phyloP scores from a whole-genome alignment of 495 filamentous ascomycete species.

The Neurospora sp. region DNA sequence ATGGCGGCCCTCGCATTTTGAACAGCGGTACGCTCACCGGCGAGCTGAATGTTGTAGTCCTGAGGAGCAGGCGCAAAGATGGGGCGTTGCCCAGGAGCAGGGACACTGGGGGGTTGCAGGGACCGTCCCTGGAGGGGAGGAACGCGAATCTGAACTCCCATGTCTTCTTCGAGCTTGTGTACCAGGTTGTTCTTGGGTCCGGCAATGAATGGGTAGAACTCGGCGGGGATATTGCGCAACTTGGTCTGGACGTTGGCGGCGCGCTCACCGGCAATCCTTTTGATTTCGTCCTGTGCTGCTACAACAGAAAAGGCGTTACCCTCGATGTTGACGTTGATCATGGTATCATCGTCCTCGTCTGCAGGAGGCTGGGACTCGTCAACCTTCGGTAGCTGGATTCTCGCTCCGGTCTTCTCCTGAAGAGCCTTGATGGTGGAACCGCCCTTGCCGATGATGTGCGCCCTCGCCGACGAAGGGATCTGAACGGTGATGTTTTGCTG shows the following conservation, averaged over 20 bases:
- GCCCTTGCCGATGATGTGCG: slow-evolving; percentile 83
- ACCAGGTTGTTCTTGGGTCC: slow-evolving; percentile 63
- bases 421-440: slow-evolving; percentile 85
- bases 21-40: slow-evolving; percentile 76
- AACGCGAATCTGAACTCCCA: slow-evolving; percentile 62
- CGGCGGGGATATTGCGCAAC: slow-evolving; percentile 71
- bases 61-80: slow-evolving; percentile 54
- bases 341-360: slow-evolving; percentile 74
- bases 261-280: slow-evolving; percentile 74
- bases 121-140: slow-evolving; percentile 70
- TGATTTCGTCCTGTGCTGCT: slow-evolving; percentile 70
- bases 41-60: slow-evolving; percentile 65
- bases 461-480: slow-evolving; percentile 69
- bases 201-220: slow-evolving; percentile 92
- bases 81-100: slow-evolving; percentile 49
- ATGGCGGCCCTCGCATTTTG: slow-evolving; percentile 70
- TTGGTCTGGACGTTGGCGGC: slow-evolving; percentile 68
- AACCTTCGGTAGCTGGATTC: slow-evolving; percentile 74
- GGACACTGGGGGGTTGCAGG: slow-evolving; percentile 54
- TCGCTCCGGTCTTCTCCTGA: slow-evolving; percentile 72
- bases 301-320: slow-evolving; percentile 78
- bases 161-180: slow-evolving; percentile 51
- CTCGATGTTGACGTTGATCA: slow-evolving; percentile 78
- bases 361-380: slow-evolving; percentile 47
- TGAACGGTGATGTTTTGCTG: slow-evolving; percentile 65